Conservation (phyloP, 179 eudicot genomes). For the Pouteria campechiana region DNA sequence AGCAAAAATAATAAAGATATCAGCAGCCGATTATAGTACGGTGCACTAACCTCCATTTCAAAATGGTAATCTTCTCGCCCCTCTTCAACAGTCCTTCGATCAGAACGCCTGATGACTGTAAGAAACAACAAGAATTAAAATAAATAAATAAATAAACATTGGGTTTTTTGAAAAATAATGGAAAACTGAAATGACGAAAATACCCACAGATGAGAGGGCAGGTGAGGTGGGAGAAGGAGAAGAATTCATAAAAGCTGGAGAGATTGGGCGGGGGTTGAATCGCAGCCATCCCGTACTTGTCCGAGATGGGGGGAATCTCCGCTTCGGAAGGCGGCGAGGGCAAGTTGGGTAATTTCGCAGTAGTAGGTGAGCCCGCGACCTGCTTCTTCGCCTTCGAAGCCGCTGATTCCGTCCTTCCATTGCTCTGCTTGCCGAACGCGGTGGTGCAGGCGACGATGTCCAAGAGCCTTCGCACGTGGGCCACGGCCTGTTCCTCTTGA, state of each 20-base stretch:
- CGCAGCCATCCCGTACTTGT: constrained; percentile 77
- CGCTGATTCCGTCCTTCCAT: constrained; percentile 24
- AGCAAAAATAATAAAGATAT: no score
- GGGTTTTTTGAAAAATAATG: background rate
- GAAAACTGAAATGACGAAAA: background rate
- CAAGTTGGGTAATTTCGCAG: constrained; percentile 15
- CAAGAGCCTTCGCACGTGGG: constrained; percentile 73
- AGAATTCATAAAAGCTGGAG: constrained; percentile 84
- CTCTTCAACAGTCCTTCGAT: constrained; percentile 29
- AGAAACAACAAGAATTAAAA: background rate
- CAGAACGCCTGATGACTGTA: constrained; percentile 58
- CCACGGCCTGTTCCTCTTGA: constrained; percentile 41
- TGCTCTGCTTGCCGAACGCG: constrained; percentile 63
- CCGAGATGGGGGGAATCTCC: constrained; percentile 32
- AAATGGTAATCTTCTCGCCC: constrained; percentile 74
- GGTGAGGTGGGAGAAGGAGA: constrained; percentile 70
- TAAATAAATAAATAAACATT: background rate
- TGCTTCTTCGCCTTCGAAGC: constrained; percentile 26
- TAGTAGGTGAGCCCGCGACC: constrained; percentile 8
- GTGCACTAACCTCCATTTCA: constrained; percentile 53
- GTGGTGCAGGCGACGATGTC: constrained; percentile 86
- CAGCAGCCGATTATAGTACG: background rate
- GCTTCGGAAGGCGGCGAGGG: constrained; percentile 5
- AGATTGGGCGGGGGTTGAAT: constrained; percentile 80
- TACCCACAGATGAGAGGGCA: constrained; percentile 67